Percentiles rank a stretch among this genome's conserved stretches.
phyloP scores from a whole-genome alignment of 495 filamentous ascomycete genomes.

The Thozetella sp. region DNA sequence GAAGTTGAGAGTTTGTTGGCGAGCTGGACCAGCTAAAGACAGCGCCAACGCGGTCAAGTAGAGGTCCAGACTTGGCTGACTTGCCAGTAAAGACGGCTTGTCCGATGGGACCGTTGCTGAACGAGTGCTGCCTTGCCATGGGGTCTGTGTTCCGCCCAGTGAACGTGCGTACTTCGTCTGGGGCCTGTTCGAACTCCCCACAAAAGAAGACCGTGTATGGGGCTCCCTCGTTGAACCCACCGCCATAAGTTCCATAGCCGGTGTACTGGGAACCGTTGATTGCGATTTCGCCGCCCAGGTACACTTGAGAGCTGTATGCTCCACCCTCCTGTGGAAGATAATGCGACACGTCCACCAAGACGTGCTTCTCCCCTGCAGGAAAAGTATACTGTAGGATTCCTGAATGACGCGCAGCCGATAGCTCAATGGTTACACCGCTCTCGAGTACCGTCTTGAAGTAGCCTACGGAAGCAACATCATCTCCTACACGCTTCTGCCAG shows the following conservation, averaged over 20 bases:
- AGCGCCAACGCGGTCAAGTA: constrained; percentile 34
- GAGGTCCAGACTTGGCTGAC: constrained; percentile 1
- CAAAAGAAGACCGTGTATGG: constrained; percentile 68
- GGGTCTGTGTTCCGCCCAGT: constrained; percentile 32
- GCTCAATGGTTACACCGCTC: constrained; percentile 55
- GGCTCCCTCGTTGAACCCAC: constrained; percentile 36
- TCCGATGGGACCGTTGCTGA: constrained; percentile 9
- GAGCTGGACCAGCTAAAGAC: constrained; percentile 31
- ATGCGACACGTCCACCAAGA: constrained; percentile 2
- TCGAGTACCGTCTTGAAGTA: constrained; percentile 58
- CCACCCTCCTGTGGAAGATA: not conserved
- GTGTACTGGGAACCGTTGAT: constrained; percentile 2
- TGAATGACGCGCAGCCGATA: constrained; percentile 59
- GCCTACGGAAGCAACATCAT: constrained; percentile 57
- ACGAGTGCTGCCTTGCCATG: constrained; percentile 13
- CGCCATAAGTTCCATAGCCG: constrained; percentile 6
- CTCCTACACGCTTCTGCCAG: constrained; percentile 32
- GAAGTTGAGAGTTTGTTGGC: constrained; percentile 48
- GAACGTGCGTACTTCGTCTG: constrained; percentile 40
- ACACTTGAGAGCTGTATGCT: not conserved
- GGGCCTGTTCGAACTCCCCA: constrained; percentile 54
- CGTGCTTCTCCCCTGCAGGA: constrained; percentile 23
- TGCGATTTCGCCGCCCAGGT: not conserved
- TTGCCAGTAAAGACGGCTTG: constrained; percentile 14
- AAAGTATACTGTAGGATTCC: constrained; percentile 66